Percentiles rank a stretch among this genome's conserved stretches.
Conservation (phyloP, 2,329 filamentous ascomycete species). For the Cordyceps sp. region DNA sequence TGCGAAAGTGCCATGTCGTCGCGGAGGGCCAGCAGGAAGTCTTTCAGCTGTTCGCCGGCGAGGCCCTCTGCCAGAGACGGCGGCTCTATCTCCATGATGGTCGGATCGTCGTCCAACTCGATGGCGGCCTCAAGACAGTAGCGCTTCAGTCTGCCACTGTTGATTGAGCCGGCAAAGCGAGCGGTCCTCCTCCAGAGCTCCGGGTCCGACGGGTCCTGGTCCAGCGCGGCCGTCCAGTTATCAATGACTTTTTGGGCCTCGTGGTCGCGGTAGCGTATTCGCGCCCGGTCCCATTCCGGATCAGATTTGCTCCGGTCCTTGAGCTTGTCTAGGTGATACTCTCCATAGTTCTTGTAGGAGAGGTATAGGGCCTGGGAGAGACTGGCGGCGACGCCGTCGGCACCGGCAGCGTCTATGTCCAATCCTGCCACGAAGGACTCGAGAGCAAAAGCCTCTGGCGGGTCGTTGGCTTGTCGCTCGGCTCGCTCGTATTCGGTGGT, state of each 20-base stretch:
- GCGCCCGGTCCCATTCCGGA: conserved; percentile 29
- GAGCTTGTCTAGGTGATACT: conserved; percentile 63
- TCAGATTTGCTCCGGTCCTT: conserved; percentile 21
- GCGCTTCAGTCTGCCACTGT: conserved; percentile 37
- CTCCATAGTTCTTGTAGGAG: conserved; percentile 87
- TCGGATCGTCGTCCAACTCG: conserved; percentile 50
- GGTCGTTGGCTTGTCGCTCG: conserved; percentile 34
- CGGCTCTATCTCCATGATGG: conserved; percentile 43
- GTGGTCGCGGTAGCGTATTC: conserved; percentile 13
- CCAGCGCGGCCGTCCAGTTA: conserved; percentile 41
- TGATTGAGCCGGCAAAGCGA: conserved; percentile 39
- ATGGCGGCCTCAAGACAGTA: conserved; percentile 51
- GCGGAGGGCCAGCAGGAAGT: conserved; percentile 32
- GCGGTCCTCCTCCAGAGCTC: conserved; percentile 47
- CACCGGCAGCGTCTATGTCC: conserved; percentile 41
- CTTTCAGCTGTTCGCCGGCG: conserved; percentile 44
- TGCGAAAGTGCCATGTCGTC: conserved; percentile 43
- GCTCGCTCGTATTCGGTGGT: conserved; percentile 68
- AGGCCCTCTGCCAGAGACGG: conserved; percentile 46
- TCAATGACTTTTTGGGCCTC: conserved; percentile 30
- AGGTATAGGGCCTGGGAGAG: conserved; percentile 82
- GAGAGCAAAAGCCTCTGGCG: conserved; percentile 19
- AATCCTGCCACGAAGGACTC: conserved; percentile 33
- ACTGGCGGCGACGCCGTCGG: conserved; percentile 62
- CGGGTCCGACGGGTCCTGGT: conserved; percentile 50